Evolutionary conservation across 257 asterid species (phyloP).

Genomic region (Dorcoceras hygrometricum): DNA sequence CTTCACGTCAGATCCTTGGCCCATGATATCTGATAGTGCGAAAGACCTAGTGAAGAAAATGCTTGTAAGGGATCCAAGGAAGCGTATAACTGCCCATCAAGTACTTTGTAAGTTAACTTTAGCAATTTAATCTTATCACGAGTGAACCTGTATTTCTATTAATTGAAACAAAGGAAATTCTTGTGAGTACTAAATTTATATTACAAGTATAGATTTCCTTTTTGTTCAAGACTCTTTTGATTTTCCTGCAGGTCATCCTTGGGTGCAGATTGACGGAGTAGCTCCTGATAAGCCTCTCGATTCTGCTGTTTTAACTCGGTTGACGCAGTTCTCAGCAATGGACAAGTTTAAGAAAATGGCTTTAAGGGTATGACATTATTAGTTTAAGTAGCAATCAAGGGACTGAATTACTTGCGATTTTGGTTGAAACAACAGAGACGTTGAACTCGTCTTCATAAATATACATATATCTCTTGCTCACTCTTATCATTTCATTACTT

Average conservation of each 20-base stretch:
- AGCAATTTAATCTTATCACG: neutral
- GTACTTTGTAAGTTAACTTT: conserved; percentile 55
- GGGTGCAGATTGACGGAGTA: conserved; percentile 71
- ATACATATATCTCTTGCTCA: neutral
- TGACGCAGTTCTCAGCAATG: conserved; percentile 58
- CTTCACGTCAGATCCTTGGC: conserved; percentile 75
- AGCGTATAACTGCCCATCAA: conserved; percentile 58
- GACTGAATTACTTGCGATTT: conserved; percentile 3
- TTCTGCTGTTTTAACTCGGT: conserved; percentile 67
- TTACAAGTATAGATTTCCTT: neutral
- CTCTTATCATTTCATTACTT: neutral
- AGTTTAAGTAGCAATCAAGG: neutral
- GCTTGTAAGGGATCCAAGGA: conserved; percentile 55
- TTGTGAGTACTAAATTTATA: neutral
- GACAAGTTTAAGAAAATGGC: conserved; percentile 57
- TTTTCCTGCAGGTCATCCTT: conserved; percentile 64
- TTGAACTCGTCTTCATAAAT: neutral
- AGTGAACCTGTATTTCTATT: neutral
- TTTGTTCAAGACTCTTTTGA: neutral
- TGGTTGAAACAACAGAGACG: neutral
- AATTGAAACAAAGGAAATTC: neutral
- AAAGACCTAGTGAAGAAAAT: conserved; percentile 59
- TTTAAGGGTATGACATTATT: conserved; percentile 35
- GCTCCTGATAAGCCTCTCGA: conserved; percentile 85
- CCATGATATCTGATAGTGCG: conserved; percentile 58